Evolutionary conservation across 106 monocot genomes (phyloP).

Genomic region (Dactylorhiza incarnata): DNA sequence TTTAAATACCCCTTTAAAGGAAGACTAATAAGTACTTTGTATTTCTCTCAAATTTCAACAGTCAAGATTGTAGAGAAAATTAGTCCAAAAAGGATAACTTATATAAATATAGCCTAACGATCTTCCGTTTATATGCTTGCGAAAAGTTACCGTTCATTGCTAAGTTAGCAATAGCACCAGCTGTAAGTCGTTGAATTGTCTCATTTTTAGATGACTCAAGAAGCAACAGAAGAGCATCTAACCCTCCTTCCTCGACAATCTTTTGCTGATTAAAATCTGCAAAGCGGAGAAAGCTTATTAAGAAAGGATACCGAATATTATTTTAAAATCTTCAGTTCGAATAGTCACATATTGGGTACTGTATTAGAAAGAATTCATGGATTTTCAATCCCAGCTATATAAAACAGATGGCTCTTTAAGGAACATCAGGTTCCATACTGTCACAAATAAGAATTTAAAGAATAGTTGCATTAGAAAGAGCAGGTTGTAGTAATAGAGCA

Average conservation of each 20-base stretch:
- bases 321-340: background rate
- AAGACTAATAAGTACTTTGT: too few species aligned
- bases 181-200: slow-evolving; percentile 18
- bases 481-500: background rate
- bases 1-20: too few species aligned
- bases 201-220: slow-evolving; percentile 22
- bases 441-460: background rate
- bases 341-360: background rate
- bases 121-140: background rate
- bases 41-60: too few species aligned
- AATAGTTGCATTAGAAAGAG: background rate
- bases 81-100: background rate
- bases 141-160: slow-evolving; percentile 28
- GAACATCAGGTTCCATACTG: background rate
- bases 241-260: slow-evolving; percentile 75
- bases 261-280: slow-evolving; percentile 71
- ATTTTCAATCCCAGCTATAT: background rate
- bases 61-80: background rate
- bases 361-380: background rate
- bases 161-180: slow-evolving; percentile 26
- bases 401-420: background rate
- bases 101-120: background rate
- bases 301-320: background rate
- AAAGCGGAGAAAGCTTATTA: slow-evolving; percentile 14
- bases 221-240: slow-evolving; percentile 50